Evolutionary conservation across 148 eudicot species (phyloP).

Genomic region (Mesembryanthemum crystallinum): DNA sequence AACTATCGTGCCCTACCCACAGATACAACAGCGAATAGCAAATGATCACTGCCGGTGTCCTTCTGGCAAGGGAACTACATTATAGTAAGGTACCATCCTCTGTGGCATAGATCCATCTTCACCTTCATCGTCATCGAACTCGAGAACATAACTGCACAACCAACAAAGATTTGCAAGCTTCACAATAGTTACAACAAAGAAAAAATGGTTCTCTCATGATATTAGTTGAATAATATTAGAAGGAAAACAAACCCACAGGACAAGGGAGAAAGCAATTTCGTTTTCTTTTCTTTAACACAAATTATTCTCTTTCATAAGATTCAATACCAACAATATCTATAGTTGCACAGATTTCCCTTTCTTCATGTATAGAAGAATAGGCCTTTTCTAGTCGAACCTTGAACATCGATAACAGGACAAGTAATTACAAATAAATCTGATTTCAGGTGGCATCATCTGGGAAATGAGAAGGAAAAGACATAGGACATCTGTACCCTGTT

Average conservation of each 20-base stretch:
- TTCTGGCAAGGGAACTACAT: slow-evolving; percentile 84
- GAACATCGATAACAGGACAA: not conserved
- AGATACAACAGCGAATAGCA: not conserved
- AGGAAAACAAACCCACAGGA: not conserved
- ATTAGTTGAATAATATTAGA: not conserved
- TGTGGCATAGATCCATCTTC: slow-evolving; percentile 96
- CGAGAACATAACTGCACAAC: slow-evolving; percentile 62
- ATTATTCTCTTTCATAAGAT: not conserved
- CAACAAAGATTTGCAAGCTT: slow-evolving; percentile 1
- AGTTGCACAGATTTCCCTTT: not conserved
- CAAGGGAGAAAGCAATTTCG: not conserved
- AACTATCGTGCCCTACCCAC: not conserved
- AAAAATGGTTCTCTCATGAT: not conserved
- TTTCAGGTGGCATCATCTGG: not conserved
- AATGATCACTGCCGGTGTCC: slow-evolving; percentile 72
- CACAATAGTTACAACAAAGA: not conserved
- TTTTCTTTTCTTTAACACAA: not conserved
- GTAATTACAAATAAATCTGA: not conserved
- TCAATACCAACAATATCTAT: not conserved
- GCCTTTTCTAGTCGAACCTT: not conserved
- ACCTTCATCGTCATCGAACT: slow-evolving; percentile 90
- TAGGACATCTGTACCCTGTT: not conserved
- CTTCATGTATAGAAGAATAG: not conserved
- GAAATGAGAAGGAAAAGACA: not conserved
- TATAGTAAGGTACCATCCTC: slow-evolving; percentile 72